Evolutionary conservation across 1,284 basidiomycete genomes (phyloP), one percentile per base, ranked within the genome.

Genomic region (Flammula alnicola): DNA sequence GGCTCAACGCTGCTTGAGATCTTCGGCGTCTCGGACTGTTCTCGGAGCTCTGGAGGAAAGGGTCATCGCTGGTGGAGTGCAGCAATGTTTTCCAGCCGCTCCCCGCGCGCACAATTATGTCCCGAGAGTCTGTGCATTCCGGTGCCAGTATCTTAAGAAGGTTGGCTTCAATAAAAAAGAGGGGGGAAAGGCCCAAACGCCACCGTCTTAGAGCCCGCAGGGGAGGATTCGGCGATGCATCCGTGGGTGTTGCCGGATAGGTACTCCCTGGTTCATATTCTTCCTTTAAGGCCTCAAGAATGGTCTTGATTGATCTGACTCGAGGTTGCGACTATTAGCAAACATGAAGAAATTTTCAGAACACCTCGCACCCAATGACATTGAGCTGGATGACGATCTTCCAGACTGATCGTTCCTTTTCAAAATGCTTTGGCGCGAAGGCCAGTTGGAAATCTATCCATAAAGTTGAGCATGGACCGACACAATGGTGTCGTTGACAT

Each of bases 381-480:
- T 88, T 88, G 36, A 88, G 76, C 54, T 88, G 83, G 23, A 88
- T 77, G 47, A 88, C 76, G 10, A 78, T 76, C 51, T 75, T 78
- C 85, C 86, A 88, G 9, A 79, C 74, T 0, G 71, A 61, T 16
- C 79, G 73, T 53, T 88, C 84, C 35, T 63, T 70, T 43, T 77
- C 76, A 49, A 87, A 86, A 49, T 80, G 76, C 16, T 70, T 71
- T 0, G 84, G 86, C 6, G 81, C 79, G 59, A 86, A 86, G 1
- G 79, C 76, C 7, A 86, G 64, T 61, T 86, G 83, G 55, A 88
- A 87, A 61, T 88, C 86, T 86, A 52, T 11, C 39, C 36, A 17
- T 38, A 19, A 10, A 14, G 19, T 49, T 47, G 35, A 49, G 44
- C 31, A 36, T 35, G 35, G 50, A 26, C 7, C 3, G 25, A 44